Percentiles rank a stretch among this genome's conserved stretches.
phyloP scores from a whole-genome alignment of 106 monocot species.

The Dactylorhiza incarnata region DNA sequence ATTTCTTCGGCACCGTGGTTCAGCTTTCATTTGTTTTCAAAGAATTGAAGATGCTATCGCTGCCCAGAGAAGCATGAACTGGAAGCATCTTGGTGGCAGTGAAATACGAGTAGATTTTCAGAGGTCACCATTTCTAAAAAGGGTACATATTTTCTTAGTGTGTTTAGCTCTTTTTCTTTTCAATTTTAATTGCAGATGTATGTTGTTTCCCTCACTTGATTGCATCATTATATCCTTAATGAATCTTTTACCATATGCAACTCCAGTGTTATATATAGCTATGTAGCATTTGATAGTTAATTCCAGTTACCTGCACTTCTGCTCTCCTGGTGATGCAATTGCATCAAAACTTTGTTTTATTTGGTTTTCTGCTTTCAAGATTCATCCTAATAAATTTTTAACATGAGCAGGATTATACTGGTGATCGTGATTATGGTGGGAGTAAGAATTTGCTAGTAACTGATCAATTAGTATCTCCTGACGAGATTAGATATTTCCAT shows the following conservation, averaged over 20 bases:
- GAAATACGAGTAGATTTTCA: constrained; percentile 85
- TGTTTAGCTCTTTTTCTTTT: constrained; percentile 1
- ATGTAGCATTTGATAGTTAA: not conserved
- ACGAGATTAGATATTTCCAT: constrained; percentile 14
- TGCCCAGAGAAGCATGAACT: constrained; percentile 80
- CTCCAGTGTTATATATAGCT: not conserved
- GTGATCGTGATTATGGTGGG: constrained; percentile 22
- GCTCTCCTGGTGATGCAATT: not conserved
- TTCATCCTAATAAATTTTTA: constrained; percentile 4
- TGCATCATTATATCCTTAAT: not conserved
- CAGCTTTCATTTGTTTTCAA: constrained; percentile 60
- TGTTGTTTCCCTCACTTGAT: not conserved
- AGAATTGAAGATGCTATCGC: constrained; percentile 74
- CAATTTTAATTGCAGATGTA: not conserved
- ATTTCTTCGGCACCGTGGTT: constrained; percentile 62
- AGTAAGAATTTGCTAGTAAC: constrained; percentile 9
- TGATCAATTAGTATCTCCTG: constrained; percentile 18
- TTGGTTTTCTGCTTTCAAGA: not conserved
- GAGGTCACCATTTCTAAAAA: constrained; percentile 43
- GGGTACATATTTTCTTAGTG: constrained; percentile 18
- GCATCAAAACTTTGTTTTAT: not conserved
- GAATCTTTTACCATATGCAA: not conserved
- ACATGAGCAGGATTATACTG: constrained; percentile 34
- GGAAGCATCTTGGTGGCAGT: constrained; percentile 59
- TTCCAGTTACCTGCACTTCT: not conserved